A percentile compares a stretch with the other conserved stretches of the same genome.
Conservation (phyloP, 371 early-diverging fungal genomes). For the Basidiobolus meristosporus region DNA sequence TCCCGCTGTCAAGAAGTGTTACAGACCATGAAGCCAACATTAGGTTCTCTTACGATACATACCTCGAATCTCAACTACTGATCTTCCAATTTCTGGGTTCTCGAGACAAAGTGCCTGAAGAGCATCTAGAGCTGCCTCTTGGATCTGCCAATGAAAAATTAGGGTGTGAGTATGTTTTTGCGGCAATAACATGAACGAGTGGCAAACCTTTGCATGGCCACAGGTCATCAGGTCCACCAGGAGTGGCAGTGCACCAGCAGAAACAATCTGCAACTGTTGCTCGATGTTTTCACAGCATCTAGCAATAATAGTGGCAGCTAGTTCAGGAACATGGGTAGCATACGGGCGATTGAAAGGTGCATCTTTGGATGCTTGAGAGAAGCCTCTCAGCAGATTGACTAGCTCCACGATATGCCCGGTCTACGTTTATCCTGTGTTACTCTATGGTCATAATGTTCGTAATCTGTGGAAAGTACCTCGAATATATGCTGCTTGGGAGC, state of each 20-base stretch:
- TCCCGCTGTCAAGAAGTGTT: slow-evolving; percentile 6
- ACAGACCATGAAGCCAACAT: not conserved
- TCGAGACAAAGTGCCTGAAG: slow-evolving; percentile 42
- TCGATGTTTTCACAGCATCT: slow-evolving; percentile 34
- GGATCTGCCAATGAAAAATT: slow-evolving; percentile 25
- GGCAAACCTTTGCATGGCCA: slow-evolving; percentile 18
- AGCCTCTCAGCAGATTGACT: slow-evolving; percentile 9
- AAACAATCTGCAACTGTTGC: slow-evolving; percentile 35
- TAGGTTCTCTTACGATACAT: slow-evolving; percentile 4
- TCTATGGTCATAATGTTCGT: not conserved
- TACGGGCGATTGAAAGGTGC: not conserved
- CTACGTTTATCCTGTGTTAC: slow-evolving; percentile 4
- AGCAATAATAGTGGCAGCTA: slow-evolving; percentile 43
- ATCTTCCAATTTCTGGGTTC: slow-evolving; percentile 27
- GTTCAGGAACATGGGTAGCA: slow-evolving; percentile 38
- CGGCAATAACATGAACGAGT: not conserved
- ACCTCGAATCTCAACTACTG: slow-evolving; percentile 24
- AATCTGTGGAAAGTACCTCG: slow-evolving; percentile 15
- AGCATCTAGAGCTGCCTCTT: slow-evolving; percentile 65
- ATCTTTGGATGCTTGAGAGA: slow-evolving; percentile 3
- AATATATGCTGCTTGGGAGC: slow-evolving; percentile 31
- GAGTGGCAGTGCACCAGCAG: slow-evolving; percentile 31
- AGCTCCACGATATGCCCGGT: slow-evolving; percentile 15
- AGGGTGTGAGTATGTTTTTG: slow-evolving; percentile 1
- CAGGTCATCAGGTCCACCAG: slow-evolving; percentile 35